A percentile compares a stretch with the other conserved stretches of the same genome.
These are phyloP conservation scores for Fraxinus baroniana DNA, from an alignment of 305 asterid species.

Conservation along the genomic window DNA sequence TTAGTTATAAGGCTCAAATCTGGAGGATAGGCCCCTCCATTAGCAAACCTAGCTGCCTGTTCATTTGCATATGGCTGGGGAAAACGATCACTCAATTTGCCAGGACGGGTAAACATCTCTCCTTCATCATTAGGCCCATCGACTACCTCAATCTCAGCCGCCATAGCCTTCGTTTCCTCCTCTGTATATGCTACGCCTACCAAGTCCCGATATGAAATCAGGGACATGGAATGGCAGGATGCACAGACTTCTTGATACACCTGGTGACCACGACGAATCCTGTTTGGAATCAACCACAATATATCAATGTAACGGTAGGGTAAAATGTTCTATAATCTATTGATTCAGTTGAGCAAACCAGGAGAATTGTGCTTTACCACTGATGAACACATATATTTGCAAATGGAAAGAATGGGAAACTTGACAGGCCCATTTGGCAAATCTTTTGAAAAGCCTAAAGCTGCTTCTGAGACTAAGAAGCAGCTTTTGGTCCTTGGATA, in stretches of 20 bases:
- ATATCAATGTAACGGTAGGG: conserved; percentile 20
- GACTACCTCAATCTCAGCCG: conserved; percentile 88
- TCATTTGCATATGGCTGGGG: conserved; percentile 83
- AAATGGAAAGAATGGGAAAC: background rate
- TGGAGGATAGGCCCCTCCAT: conserved; percentile 97
- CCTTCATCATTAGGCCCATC: conserved; percentile 97
- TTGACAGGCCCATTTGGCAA: background rate
- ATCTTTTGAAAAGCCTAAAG: too few species aligned
- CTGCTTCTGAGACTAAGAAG: too few species aligned
- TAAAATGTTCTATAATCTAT: background rate
- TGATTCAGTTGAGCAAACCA: background rate
- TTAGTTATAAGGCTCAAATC: conserved; percentile 84
- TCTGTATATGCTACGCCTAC: conserved; percentile 89
- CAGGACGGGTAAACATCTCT: conserved; percentile 88
- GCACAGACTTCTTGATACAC: conserved; percentile 87
- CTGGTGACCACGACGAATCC: conserved; percentile 92
- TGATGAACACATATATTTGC: background rate
- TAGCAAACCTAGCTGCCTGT: conserved; percentile 85
- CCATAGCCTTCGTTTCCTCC: conserved; percentile 91
- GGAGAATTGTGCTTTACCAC: background rate
- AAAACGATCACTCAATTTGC: conserved; percentile 80
- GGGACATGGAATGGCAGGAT: conserved; percentile 92
- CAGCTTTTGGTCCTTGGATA: too few species aligned
- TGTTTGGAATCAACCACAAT: conserved; percentile 36
- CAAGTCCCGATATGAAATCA: conserved; percentile 78